Conservation (phyloP, 768 basidiomycete species). For the Flagelloscypha sp. region DNA sequence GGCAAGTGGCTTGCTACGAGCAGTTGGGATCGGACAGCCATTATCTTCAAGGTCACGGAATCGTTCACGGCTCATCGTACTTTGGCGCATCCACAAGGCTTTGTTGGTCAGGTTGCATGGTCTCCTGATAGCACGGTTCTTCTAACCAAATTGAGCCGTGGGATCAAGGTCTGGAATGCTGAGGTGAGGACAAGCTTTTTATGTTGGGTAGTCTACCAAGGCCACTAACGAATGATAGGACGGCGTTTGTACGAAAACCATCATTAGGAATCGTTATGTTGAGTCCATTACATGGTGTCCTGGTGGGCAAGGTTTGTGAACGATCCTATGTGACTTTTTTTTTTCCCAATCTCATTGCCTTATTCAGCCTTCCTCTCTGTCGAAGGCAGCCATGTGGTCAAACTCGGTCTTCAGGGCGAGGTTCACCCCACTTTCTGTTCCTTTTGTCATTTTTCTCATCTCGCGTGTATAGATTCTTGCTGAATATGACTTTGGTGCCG, state of each 20-base stretch:
- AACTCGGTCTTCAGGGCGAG: constrained; percentile 45
- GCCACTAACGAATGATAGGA: constrained; percentile 46
- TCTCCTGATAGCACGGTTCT: constrained; percentile 56
- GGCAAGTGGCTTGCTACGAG: constrained; percentile 62
- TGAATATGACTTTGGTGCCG: constrained; percentile 47
- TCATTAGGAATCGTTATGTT: constrained; percentile 45
- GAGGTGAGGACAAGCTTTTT: constrained; percentile 33
- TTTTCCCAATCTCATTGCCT: constrained; percentile 1
- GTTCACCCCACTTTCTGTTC: constrained; percentile 5
- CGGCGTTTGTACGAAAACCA: constrained; percentile 60
- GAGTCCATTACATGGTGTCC: constrained; percentile 68
- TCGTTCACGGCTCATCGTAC: constrained; percentile 52
- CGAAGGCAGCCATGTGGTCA: constrained; percentile 52
- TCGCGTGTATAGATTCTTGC: constrained; percentile 56
- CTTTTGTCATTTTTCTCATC: constrained; percentile 4
- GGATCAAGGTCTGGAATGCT: constrained; percentile 68
- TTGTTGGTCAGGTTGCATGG: constrained; percentile 74
- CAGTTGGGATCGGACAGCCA: constrained; percentile 66
- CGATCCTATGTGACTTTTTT: not conserved
- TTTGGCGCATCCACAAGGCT: constrained; percentile 61
- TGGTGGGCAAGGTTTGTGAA: constrained; percentile 40
- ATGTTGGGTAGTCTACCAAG: constrained; percentile 3
- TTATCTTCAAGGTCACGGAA: constrained; percentile 57
- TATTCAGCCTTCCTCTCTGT: constrained; percentile 59
- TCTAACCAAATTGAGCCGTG: constrained; percentile 55